A percentile compares a stretch with the other conserved stretches of the same genome.
These are phyloP conservation scores for Candida neerlandica DNA, from an alignment of 1,139 yeast species.

Conservation along the genomic window DNA sequence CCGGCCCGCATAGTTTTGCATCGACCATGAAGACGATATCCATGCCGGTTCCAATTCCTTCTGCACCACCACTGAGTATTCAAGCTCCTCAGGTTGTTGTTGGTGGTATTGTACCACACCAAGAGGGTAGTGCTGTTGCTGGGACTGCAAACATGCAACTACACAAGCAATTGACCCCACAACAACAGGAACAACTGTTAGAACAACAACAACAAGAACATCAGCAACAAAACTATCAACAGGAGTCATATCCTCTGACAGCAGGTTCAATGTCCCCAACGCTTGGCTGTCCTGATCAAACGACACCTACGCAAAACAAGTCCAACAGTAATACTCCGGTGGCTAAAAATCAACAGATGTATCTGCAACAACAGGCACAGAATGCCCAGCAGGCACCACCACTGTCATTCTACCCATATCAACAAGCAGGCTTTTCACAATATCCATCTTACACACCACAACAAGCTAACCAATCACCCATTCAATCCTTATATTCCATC, in stretches of 20 bases:
- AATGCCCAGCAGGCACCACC: conserved; percentile 4
- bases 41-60: background rate
- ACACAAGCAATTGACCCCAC: background rate
- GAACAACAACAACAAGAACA: background rate
- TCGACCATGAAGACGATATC: background rate
- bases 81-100: background rate
- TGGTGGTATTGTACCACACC: background rate
- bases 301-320: background rate
- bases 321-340: background rate
- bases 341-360: background rate
- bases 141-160: background rate
- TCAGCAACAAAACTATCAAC: background rate
- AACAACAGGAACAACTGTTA: background rate
- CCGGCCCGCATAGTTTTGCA: background rate
- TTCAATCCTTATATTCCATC: no score
- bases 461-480: conserved; percentile 13
- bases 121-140: background rate
- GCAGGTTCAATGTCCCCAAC: background rate
- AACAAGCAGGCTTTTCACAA: background rate
- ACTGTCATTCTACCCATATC: conserved; percentile 4
- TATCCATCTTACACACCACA: background rate
- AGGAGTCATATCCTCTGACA: background rate
- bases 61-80: background rate
- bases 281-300: background rate
- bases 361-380: background rate